Base-by-base conservation (phyloP, 2,329 filamentous ascomycete species). In the Pestalotiopsis sp. region DNA sequence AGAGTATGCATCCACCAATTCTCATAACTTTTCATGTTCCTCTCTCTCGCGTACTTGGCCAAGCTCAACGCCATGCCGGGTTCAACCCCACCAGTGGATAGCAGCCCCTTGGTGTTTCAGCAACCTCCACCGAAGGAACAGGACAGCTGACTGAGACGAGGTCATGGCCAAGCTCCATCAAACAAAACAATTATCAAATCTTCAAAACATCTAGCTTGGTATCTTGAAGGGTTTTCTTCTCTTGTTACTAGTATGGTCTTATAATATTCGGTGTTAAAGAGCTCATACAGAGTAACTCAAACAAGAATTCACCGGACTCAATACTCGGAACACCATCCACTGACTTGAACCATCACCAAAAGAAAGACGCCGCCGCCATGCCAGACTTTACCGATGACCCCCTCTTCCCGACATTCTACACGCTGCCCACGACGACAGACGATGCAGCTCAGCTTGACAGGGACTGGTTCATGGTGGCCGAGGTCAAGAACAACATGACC, bases 401-500 rank as follows among this genome's bases (percentile, higher is more conserved):
- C 13, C 11, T 57, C 24, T 73, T 71, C 64, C 71, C 70, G 2
- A 44, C 70, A 2, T 73, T 73, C 64, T 38, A 71, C 11, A 67
- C 70, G 6, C 68, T 73, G 1, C 70, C 71, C 4, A 35, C 65
- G 3, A 56, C 67, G 14, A 63, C 39, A 39, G 40, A 22, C 69
- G 6, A 5, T 9, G 62, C 30, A 35, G 30, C 30, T 64, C 20
- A n/a, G n/a, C n/a, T n/a, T n/a, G n/a, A n/a, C n/a, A n/a, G 13
- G 9, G 24, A 40, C 5, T 79, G 79, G 75, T 80, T 70, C 67
- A 72, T 78, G 4, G 66, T 78, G 1, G 76, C 75, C 5, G 75
- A 77, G 67, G 72, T 78, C 68, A 76, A 75, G 52, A 74, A 77
- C 68, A 74, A 77, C 72, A 78, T 78, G 76, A 78, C 83, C 55